Percentiles rank a stretch among this genome's conserved stretches.
Evolutionary conservation across 768 basidiomycete species (phyloP).

Genomic region (Trametes villosa): DNA sequence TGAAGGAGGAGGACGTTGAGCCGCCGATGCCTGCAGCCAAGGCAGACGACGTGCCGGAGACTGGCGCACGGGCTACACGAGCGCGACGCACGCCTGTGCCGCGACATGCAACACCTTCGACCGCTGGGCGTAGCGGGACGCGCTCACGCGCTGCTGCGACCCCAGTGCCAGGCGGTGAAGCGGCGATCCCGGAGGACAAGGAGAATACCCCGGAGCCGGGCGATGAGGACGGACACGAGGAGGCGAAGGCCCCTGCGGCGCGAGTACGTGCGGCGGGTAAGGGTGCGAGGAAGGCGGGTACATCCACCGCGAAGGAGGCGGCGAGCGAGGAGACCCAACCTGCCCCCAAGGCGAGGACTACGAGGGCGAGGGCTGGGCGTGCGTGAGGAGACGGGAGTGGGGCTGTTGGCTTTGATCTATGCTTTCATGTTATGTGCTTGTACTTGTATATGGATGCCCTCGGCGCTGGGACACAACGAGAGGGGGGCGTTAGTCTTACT

Average conservation of each 20-base stretch:
- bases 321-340: not conserved
- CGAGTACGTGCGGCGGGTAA: slow-evolving; percentile 16
- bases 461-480: too few relatives aligned
- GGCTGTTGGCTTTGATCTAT: too few relatives aligned
- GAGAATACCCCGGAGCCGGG: slow-evolving; percentile 41
- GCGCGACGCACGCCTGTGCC: slow-evolving; percentile 18
- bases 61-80: slow-evolving; percentile 18
- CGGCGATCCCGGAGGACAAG: slow-evolving; percentile 30
- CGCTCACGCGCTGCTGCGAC: slow-evolving; percentile 13
- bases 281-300: slow-evolving; percentile 6
- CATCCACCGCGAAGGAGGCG: slow-evolving; percentile 23
- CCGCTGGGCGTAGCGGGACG: slow-evolving; percentile 15
- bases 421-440: too few relatives aligned
- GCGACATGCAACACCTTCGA: slow-evolving; percentile 8
- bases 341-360: slow-evolving; percentile 15
- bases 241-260: slow-evolving; percentile 5
- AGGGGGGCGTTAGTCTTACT: too few relatives aligned
- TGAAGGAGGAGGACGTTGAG: slow-evolving; percentile 23
- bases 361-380: too few relatives aligned
- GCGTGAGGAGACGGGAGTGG: too few relatives aligned
- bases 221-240: slow-evolving; percentile 18
- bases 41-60: not conserved
- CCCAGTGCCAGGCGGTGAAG: slow-evolving; percentile 10
- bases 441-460: too few relatives aligned
- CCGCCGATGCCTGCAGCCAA: slow-evolving; percentile 3